Evolutionary conservation across 805 yeast species (phyloP), one percentile per base, ranked within the genome.

Genomic region (Candida methanosorbosa): DNA sequence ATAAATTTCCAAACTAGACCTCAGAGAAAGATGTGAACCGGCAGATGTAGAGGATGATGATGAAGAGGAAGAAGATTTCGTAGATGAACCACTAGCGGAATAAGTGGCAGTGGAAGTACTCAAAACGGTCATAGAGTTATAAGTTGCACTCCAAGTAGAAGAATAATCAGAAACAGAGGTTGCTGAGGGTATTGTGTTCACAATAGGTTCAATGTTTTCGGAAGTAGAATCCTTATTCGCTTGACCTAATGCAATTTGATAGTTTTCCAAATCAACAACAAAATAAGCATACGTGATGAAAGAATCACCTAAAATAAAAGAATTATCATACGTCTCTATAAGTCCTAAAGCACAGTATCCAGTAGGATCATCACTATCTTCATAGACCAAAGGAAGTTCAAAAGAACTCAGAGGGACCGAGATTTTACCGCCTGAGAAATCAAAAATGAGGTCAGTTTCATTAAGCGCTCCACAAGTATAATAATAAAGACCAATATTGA

Each of bases 401-500:
- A 52, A 54, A 16, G 49, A 38, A 5, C 44, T 30, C 14, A 73
- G 48, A 19, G 84, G 80, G 7, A 71, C 74, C 13, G 60, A 49
- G 38, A 81, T 72, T 9, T 52, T 46, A n/a, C 64, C 52, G 5
- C 85, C 87, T 38, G 75, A 74, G 56, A 81, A 76, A 44, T 70
- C 59, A 43, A 74, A 74, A 27, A 61, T 59, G 9, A 74, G 40
- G 42, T 34, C 34, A n/a, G 38, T 38, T 24, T 47, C 41, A n/a
- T 40, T 39, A 9, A 49, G 44, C 40, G 52, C 45, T 1, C 40
- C 34, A 51, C 87, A 81, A 5, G 51, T 52, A 43, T 71, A 49
- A 7, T 58, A 21, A 48, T 75, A 80, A 30, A 65, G 67, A 1
- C 73, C 77, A 6, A 59, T 42, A 2, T 43, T 32, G 2, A 46